Evolutionary conservation across 2,329 filamentous ascomycete genomes (phyloP).

Genomic region (Ceratocystis destructans): DNA sequence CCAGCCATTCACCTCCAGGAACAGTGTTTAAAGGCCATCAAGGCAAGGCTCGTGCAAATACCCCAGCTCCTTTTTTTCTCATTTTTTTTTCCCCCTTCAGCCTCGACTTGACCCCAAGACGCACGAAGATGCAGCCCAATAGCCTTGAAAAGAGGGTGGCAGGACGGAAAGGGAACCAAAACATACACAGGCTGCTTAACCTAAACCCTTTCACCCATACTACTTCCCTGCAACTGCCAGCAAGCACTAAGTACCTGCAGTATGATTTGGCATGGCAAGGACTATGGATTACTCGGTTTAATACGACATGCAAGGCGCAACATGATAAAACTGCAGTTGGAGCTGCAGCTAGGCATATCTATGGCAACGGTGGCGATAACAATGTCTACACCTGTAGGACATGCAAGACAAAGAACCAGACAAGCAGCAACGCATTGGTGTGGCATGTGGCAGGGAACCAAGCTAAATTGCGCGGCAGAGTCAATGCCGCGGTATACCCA

Average conservation of each 20-base stretch:
- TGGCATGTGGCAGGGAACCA: too few relatives aligned
- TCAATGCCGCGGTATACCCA: too few relatives aligned
- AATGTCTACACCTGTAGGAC: not conserved
- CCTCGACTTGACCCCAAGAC: not conserved
- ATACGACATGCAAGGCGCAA: conserved; percentile 13
- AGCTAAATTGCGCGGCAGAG: too few relatives aligned
- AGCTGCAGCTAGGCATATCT: too few relatives aligned
- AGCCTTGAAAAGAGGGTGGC: not conserved
- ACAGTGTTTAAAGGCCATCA: not conserved
- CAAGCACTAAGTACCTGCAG: conserved; percentile 2
- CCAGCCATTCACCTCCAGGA: not conserved
- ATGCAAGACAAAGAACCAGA: not conserved
- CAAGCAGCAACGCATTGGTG: too few relatives aligned
- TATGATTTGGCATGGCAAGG: not conserved
- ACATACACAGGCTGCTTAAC: not conserved
- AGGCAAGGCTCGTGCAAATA: not conserved
- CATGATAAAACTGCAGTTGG: conserved; percentile 6
- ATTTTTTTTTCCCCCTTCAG: not conserved
- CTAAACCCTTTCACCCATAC: not conserved
- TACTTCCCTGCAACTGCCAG: not conserved
- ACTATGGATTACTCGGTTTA: not conserved
- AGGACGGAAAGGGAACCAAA: not conserved
- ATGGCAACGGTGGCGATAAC: not conserved
- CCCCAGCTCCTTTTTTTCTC: not conserved
- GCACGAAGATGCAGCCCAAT: not conserved